A percentile compares a stretch with the other conserved stretches of the same genome.
phyloP scores from a whole-genome alignment of 768 basidiomycete species.

The Phanerochaete carnosa region DNA sequence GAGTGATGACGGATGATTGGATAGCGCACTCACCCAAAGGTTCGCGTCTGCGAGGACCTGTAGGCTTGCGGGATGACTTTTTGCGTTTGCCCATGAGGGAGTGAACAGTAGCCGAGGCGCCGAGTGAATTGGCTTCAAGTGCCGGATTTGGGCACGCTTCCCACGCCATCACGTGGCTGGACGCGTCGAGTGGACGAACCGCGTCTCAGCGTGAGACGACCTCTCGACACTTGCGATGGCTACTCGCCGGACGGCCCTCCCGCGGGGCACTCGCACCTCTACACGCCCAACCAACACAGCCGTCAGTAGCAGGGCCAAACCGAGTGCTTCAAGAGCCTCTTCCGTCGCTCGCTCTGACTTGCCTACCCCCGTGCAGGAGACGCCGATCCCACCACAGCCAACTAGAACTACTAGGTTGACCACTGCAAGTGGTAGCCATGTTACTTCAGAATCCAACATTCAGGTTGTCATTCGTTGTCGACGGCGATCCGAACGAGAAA shows the following conservation, averaged over 20 bases:
- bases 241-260: slow-evolving; percentile 53
- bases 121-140: neutral
- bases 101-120: slow-evolving; percentile 9
- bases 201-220: neutral
- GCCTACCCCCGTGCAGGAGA: slow-evolving; percentile 26
- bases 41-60: slow-evolving; percentile 59
- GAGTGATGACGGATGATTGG: neutral
- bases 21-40: slow-evolving; percentile 58
- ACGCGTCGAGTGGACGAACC: slow-evolving; percentile 3
- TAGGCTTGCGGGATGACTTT: slow-evolving; percentile 83
- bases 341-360: slow-evolving; percentile 30
- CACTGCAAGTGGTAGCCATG: neutral
- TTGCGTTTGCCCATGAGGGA: slow-evolving; percentile 82
- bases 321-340: slow-evolving; percentile 42
- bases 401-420: neutral
- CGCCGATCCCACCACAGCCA: slow-evolving; percentile 4
- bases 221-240: slow-evolving; percentile 43
- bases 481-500: slow-evolving; percentile 80
- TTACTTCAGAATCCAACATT: slow-evolving; percentile 77
- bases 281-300: slow-evolving; percentile 25
- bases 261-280: slow-evolving; percentile 37
- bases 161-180: slow-evolving; percentile 9
- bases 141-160: slow-evolving; percentile 1
- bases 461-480: slow-evolving; percentile 92
- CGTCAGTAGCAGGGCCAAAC: slow-evolving; percentile 36